These are phyloP conservation scores for Teratosphaeria gauchensis DNA, from an alignment of 2,329 filamentous ascomycete genomes.

Conservation along the genomic window DNA sequence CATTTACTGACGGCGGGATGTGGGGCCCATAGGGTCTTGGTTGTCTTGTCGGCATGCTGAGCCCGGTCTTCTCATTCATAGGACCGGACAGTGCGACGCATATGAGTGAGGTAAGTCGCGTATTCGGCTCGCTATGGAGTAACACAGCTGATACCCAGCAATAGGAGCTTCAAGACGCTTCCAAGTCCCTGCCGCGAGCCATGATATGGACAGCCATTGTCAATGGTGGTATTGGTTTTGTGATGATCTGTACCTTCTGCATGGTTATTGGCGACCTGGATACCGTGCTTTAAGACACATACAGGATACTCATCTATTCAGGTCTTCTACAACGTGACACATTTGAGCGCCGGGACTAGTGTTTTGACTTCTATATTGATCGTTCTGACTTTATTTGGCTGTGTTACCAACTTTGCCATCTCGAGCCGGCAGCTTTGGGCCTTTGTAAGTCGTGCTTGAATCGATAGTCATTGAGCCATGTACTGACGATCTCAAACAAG, in stretches of 20 bases:
- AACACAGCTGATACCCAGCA: background rate
- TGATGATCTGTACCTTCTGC: constrained; percentile 24
- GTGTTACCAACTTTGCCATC: constrained; percentile 28
- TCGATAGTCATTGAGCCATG: constrained; percentile 1
- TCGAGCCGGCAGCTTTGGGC: constrained; percentile 30
- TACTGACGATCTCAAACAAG: constrained; percentile 6
- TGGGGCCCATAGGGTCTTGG: constrained; percentile 38
- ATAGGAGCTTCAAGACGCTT: constrained; percentile 20
- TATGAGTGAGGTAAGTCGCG: constrained; percentile 9
- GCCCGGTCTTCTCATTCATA: constrained; percentile 19
- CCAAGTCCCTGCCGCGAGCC: constrained; percentile 12
- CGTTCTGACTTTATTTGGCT: constrained; percentile 21
- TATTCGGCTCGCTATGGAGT: background rate
- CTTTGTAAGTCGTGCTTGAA: constrained; percentile 16
- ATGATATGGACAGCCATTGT: constrained; percentile 13
- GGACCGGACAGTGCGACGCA: constrained; percentile 19
- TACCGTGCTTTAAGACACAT: constrained; percentile 12
- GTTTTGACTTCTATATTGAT: constrained; percentile 26
- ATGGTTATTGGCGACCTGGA: constrained; percentile 27
- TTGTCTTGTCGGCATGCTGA: constrained; percentile 31
- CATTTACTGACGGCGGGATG: constrained; percentile 38
- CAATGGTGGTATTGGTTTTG: constrained; percentile 15
- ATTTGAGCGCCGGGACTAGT: constrained; percentile 22
- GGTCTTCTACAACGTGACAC: constrained; percentile 28
- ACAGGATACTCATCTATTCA: constrained; percentile 25